Evolutionary conservation across 306 rosid genomes (phyloP).

Genomic region (Sicyos baderoa): DNA sequence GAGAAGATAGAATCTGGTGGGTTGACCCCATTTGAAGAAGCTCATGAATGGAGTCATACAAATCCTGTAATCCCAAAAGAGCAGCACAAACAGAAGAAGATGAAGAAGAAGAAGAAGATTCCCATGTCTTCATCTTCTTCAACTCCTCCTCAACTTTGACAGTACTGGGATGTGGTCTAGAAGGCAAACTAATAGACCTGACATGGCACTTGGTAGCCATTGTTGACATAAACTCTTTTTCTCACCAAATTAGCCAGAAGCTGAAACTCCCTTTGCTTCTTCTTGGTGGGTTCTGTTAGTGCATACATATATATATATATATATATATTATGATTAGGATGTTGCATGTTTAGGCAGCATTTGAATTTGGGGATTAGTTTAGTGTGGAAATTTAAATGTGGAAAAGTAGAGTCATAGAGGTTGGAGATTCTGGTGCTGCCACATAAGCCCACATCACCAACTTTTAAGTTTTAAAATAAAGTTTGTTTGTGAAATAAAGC

Average conservation of each 20-base stretch:
- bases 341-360: conserved; percentile 17
- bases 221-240: not conserved
- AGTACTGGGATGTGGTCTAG: conserved; percentile 53
- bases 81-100: conserved; percentile 31
- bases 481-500: too few relatives aligned
- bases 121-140: conserved; percentile 34
- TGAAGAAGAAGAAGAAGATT: conserved; percentile 22
- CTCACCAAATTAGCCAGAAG: too few relatives aligned
- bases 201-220: conserved; percentile 36
- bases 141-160: conserved; percentile 42
- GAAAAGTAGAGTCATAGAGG: not conserved
- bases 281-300: not conserved
- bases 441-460: not conserved
- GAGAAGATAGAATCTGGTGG: conserved; percentile 36
- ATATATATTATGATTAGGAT: not conserved
- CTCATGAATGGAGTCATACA: conserved; percentile 42
- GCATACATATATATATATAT: not conserved
- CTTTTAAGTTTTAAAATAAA: not conserved
- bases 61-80: conserved; percentile 36
- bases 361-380: not conserved
- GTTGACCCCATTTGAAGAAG: conserved; percentile 54
- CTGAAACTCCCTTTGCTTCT: not conserved
- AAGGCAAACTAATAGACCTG: conserved; percentile 60
- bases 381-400: not conserved
- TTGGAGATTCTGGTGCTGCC: conserved; percentile 7